phyloP scores from a whole-genome alignment of 192 early-diverging fungal species.

The Physocladia obscura region DNA sequence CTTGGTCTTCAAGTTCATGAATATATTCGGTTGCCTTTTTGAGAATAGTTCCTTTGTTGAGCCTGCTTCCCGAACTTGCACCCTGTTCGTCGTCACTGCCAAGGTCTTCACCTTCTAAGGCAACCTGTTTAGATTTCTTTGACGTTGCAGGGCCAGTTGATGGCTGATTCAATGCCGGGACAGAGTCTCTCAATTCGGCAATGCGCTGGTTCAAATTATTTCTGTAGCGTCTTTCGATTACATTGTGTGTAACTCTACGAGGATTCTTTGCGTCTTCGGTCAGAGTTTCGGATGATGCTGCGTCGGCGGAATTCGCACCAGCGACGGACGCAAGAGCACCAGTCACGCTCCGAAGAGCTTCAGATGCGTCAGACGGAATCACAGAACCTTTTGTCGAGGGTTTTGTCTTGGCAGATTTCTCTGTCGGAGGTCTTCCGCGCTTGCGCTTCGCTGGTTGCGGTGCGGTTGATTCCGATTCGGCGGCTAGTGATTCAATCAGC shows the following conservation, averaged over 20 bases:
- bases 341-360: neutral
- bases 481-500: too few relatives aligned
- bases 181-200: slow-evolving; percentile 76
- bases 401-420: neutral
- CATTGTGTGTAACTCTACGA: slow-evolving; percentile 93
- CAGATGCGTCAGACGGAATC: neutral
- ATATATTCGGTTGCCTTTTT: slow-evolving; percentile 93
- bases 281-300: neutral
- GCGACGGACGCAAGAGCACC: neutral
- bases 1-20: slow-evolving; percentile 32
- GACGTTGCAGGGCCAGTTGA: too few relatives aligned
- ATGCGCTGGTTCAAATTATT: slow-evolving; percentile 98
- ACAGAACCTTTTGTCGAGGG: neutral
- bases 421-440: slow-evolving; percentile 7
- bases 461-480: too few relatives aligned
- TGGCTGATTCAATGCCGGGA: slow-evolving; percentile 74
- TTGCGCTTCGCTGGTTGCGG: slow-evolving; percentile 4
- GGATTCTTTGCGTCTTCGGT: neutral
- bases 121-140: slow-evolving; percentile 35
- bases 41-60: slow-evolving; percentile 93
- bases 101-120: slow-evolving; percentile 58
- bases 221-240: slow-evolving; percentile 89
- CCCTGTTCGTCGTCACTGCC: neutral
- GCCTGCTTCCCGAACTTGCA: slow-evolving; percentile 45
- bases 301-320: neutral